phyloP scores from a whole-genome alignment of 2,329 filamentous ascomycete genomes.

The Fulvia fulva region DNA sequence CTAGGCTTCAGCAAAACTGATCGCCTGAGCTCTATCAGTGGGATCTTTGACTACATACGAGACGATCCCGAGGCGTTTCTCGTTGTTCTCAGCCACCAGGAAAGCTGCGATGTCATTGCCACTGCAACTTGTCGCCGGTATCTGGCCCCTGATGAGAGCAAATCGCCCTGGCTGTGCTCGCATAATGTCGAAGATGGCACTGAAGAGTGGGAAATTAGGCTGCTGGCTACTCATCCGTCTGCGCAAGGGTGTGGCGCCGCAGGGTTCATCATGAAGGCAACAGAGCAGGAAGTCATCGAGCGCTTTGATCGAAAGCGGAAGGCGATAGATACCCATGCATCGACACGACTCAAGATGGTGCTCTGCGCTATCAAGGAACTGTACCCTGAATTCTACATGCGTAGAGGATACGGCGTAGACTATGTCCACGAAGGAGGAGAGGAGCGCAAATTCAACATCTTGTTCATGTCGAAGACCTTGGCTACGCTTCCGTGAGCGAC shows the following conservation, averaged over 20 bases:
- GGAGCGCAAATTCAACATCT: slow-evolving; percentile 15
- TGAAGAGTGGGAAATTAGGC: slow-evolving; percentile 18
- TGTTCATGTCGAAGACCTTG: slow-evolving; percentile 10
- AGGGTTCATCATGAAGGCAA: slow-evolving; percentile 12
- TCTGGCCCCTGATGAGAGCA: slow-evolving; percentile 5
- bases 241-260: slow-evolving; percentile 13
- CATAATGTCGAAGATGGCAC: slow-evolving; percentile 4
- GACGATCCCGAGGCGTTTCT: slow-evolving; percentile 16
- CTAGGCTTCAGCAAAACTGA: slow-evolving; percentile 5
- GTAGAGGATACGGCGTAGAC: slow-evolving; percentile 13
- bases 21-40: slow-evolving; percentile 12
- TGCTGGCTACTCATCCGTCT: slow-evolving; percentile 10
- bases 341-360: slow-evolving; percentile 8
- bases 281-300: slow-evolving; percentile 8
- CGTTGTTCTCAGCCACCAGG: slow-evolving; percentile 7
- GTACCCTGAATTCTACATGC: slow-evolving; percentile 12
- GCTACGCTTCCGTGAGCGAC: neutral
- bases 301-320: slow-evolving; percentile 5
- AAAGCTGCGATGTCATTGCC: slow-evolving; percentile 8
- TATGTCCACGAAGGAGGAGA: slow-evolving; percentile 15
- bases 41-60: slow-evolving; percentile 8
- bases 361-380: slow-evolving; percentile 15
- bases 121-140: slow-evolving; percentile 16
- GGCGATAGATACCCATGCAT: neutral
- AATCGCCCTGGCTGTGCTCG: slow-evolving; percentile 10